A percentile compares a stretch with the other conserved stretches of the same genome.
Evolutionary conservation across 192 early-diverging fungal species (phyloP).

Genomic region (Funneliformis mosseae): DNA sequence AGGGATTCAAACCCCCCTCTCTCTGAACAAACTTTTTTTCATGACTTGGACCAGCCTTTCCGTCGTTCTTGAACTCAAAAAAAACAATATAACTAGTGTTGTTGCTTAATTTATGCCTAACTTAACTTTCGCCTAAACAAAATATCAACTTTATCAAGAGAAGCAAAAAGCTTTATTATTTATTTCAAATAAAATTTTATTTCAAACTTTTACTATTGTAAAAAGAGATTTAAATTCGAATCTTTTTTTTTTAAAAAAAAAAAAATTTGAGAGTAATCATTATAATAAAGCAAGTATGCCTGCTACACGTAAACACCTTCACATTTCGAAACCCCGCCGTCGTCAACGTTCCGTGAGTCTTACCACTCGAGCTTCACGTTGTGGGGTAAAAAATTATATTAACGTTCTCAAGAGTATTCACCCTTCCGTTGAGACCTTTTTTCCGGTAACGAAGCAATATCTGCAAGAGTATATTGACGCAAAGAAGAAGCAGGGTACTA

Average conservation of each 20-base stretch:
- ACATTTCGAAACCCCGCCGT: constrained; percentile 33
- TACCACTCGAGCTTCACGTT: constrained; percentile 31
- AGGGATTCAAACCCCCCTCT: constrained; percentile 4
- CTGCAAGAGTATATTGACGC: constrained; percentile 32
- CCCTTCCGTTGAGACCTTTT: constrained; percentile 17
- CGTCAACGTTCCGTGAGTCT: constrained; percentile 29
- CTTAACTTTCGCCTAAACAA: constrained; percentile 24
- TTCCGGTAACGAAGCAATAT: constrained; percentile 34
- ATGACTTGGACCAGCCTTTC: not conserved
- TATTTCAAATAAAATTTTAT: not conserved
- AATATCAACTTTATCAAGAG: not conserved
- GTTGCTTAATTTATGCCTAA: constrained; percentile 15
- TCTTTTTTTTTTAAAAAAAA: not conserved
- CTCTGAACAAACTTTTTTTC: not conserved
- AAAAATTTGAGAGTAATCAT: not conserved
- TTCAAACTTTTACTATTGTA: not conserved
- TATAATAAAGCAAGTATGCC: constrained; percentile 4
- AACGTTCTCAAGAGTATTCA: constrained; percentile 28
- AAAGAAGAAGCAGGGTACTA: constrained; percentile 25
- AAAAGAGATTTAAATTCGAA: not conserved
- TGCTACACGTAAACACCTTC: constrained; percentile 33
- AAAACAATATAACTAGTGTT: not conserved
- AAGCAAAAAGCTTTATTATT: not conserved
- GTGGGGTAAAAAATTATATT: constrained; percentile 33
- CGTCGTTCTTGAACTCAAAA: constrained; percentile 19